Conservation (phyloP, 2,329 filamentous ascomycete genomes). For the Penicillium occitanis region DNA sequence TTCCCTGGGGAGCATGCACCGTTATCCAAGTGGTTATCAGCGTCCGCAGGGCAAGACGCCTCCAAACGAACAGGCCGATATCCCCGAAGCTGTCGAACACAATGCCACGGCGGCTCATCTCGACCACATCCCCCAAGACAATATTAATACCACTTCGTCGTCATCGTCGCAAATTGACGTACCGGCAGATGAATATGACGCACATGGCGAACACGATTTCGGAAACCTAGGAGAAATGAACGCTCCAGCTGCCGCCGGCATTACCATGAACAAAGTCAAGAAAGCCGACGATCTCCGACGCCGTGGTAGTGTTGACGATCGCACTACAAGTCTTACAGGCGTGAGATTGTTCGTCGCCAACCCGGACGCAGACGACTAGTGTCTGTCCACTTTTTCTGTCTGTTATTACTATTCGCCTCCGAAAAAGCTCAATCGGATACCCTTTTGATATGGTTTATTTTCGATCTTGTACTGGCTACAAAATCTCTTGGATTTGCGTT, state of each 20-base stretch:
- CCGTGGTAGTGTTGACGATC: constrained; percentile 51
- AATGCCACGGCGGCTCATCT: constrained; percentile 22
- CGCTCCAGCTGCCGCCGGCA: constrained; percentile 42
- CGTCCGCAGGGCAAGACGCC: constrained; percentile 49
- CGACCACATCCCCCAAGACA: constrained; percentile 22
- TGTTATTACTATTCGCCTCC: background rate
- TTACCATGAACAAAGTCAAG: constrained; percentile 41
- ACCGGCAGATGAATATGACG: constrained; percentile 31
- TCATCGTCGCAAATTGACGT: constrained; percentile 14
- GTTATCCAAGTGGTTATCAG: constrained; percentile 48
- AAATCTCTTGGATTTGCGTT: background rate
- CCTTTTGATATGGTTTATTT: constrained; percentile 10
- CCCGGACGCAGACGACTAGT: constrained; percentile 42
- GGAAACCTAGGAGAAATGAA: constrained; percentile 55
- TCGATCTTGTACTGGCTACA: constrained; percentile 6
- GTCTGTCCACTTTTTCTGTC: background rate
- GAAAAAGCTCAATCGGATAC: constrained; percentile 18
- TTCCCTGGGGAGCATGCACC: constrained; percentile 52
- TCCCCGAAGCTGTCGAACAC: constrained; percentile 45
- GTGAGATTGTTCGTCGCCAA: constrained; percentile 51
- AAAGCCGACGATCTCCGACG: constrained; percentile 47
- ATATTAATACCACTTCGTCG: background rate
- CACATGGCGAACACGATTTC: constrained; percentile 54
- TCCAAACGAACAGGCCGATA: constrained; percentile 46
- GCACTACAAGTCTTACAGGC: constrained; percentile 49